A percentile compares a stretch with the other conserved stretches of the same genome.
These are phyloP conservation scores for Botrytis aclada DNA, from an alignment of 2,329 filamentous ascomycete genomes.

Conservation along the genomic window DNA sequence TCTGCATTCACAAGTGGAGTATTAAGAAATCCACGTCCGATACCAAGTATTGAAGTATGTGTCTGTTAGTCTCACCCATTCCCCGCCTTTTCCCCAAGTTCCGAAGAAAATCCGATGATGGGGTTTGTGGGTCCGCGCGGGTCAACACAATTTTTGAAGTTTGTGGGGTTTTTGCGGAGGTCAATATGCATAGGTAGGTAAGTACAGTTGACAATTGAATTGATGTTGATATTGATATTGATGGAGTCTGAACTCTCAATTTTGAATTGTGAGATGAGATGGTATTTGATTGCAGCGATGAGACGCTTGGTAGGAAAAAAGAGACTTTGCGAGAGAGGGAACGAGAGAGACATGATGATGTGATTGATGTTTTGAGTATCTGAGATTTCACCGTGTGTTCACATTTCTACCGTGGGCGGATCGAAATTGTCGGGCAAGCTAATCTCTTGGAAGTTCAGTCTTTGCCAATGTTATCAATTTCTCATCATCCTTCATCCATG, in stretches of 20 bases:
- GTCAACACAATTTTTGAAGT: neutral
- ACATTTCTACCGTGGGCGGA: neutral
- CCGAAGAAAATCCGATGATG: neutral
- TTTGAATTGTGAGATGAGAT: neutral
- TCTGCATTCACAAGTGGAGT: neutral
- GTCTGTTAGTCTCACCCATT: too few relatives aligned
- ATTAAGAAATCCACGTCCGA: neutral
- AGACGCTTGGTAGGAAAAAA: neutral
- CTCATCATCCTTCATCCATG: neutral
- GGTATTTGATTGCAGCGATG: neutral
- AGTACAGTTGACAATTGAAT: neutral
- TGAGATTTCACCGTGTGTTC: neutral
- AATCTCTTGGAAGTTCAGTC: neutral
- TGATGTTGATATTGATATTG: neutral
- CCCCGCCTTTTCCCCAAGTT: conserved; percentile 4
- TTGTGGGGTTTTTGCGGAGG: neutral
- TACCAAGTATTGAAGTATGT: neutral
- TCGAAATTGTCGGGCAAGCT: neutral
- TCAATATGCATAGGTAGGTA: neutral
- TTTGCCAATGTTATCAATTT: neutral
- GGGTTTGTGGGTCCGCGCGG: neutral
- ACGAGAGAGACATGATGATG: neutral
- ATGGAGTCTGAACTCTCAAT: neutral
- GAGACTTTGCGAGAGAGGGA: neutral
- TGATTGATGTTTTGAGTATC: neutral